These are phyloP conservation scores for Picea abies DNA, from an alignment of 83 land plant species.

Conservation along the genomic window DNA sequence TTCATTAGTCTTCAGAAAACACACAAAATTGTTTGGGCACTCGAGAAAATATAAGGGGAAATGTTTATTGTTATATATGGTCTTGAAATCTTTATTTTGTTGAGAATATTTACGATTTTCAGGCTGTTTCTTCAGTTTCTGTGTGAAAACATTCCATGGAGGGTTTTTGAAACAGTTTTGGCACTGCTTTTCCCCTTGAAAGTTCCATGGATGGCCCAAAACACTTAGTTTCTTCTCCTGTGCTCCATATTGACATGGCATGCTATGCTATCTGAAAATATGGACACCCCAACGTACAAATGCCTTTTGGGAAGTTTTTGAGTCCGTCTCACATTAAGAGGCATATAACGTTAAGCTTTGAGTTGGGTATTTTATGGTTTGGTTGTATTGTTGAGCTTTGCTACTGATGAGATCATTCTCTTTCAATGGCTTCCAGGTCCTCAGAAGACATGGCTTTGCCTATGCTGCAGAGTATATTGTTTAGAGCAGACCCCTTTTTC, in stretches of 20 bases:
- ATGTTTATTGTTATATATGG: too few species aligned
- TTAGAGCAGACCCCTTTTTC: neutral
- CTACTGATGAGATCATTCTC: constrained; percentile 14
- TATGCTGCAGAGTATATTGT: constrained; percentile 13
- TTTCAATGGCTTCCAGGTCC: constrained; percentile 17
- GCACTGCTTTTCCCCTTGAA: neutral
- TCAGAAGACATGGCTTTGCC: constrained; percentile 11
- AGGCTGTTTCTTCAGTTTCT: neutral
- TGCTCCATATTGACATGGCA: neutral
- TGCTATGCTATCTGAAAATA: neutral
- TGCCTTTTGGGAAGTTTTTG: neutral
- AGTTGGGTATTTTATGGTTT: constrained; percentile 7
- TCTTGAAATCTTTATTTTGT: too few species aligned
- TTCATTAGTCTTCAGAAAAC: too few species aligned
- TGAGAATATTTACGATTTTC: neutral
- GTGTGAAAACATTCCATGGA: neutral
- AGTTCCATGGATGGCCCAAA: neutral
- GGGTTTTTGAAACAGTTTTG: neutral
- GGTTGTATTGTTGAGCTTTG: constrained; percentile 19
- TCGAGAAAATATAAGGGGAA: too few species aligned
- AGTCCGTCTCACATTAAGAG: neutral
- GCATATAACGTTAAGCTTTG: neutral
- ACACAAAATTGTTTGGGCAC: too few species aligned
- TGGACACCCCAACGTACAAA: neutral
- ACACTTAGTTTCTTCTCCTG: neutral